Conservation (phyloP, 768 basidiomycete genomes). For the Suillus subaureus region DNA sequence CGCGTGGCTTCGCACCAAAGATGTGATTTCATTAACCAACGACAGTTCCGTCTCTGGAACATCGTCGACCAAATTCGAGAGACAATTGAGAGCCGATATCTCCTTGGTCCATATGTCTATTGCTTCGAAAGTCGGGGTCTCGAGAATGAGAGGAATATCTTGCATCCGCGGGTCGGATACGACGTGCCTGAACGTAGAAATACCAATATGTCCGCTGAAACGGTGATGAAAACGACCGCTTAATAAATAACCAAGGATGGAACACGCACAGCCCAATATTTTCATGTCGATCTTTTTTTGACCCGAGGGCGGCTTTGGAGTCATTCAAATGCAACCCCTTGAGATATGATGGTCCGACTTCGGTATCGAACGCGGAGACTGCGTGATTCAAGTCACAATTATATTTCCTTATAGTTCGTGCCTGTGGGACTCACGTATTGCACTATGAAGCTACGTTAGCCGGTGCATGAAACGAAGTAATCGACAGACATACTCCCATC, state of each 20-base stretch:
- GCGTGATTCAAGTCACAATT: not conserved
- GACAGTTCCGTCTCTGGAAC: not conserved
- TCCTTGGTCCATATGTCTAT: constrained; percentile 75
- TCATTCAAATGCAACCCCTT: constrained; percentile 88
- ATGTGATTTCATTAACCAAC: not conserved
- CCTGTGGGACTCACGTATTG: constrained; percentile 24
- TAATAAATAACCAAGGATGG: not conserved
- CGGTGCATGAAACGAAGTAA: not conserved
- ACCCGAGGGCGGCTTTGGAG: constrained; percentile 63
- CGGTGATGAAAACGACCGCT: not conserved
- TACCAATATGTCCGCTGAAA: constrained; percentile 65
- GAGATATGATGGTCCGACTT: constrained; percentile 73
- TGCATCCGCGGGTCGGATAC: constrained; percentile 69
- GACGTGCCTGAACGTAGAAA: constrained; percentile 64
- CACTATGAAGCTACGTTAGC: constrained; percentile 15
- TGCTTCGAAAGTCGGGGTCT: constrained; percentile 75
- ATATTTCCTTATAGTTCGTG: not conserved
- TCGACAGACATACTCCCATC: constrained; percentile 62
- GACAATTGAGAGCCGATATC: constrained; percentile 34
- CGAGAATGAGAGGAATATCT: constrained; percentile 77
- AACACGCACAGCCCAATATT: constrained; percentile 77
- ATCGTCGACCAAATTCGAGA: not conserved
- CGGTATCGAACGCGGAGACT: constrained; percentile 69
- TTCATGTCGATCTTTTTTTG: constrained; percentile 79
- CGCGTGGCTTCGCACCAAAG: not conserved